Percentiles rank a stretch among this genome's conserved stretches.
phyloP scores from a whole-genome alignment of 2,329 filamentous ascomycete genomes.

The Magnaporthiopsis incrustans region DNA sequence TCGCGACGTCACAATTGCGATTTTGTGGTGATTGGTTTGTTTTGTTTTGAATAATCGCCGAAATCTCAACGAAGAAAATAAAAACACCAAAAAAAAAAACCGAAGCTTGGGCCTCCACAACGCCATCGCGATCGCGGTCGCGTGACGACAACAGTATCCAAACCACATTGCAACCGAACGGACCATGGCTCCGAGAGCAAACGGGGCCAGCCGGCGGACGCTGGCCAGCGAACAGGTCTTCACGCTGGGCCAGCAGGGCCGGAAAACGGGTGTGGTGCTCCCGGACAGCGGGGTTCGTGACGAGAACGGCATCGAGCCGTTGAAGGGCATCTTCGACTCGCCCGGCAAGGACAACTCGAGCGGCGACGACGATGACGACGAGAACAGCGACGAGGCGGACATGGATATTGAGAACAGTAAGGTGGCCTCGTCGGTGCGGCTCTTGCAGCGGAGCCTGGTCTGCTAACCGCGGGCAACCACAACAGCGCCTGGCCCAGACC shows the following conservation, averaged over 20 bases:
- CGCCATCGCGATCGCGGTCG: background rate
- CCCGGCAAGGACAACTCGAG: constrained; percentile 48
- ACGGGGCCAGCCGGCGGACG: background rate
- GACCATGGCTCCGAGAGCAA: background rate
- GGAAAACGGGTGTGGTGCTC: constrained; percentile 82
- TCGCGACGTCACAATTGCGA: background rate
- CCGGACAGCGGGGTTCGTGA: constrained; percentile 74
- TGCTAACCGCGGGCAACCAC: background rate
- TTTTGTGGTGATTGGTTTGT: background rate
- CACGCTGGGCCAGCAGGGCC: constrained; percentile 26
- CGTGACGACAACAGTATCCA: background rate
- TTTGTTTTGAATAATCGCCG: background rate
- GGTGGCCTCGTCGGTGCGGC: constrained; percentile 12
- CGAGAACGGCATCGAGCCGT: constrained; percentile 83
- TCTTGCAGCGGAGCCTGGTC: background rate
- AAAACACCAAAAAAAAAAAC: background rate
- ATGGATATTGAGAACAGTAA: constrained; percentile 43
- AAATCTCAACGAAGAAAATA: too few relatives aligned
- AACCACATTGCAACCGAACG: background rate
- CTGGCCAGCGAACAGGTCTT: background rate
- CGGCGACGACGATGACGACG: constrained; percentile 21
- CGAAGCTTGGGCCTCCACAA: background rate
- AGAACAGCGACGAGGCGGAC: constrained; percentile 28
- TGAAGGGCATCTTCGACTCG: constrained; percentile 74
- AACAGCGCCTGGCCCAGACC: constrained; percentile 45